Evolutionary conservation across 2,329 filamentous ascomycete genomes (phyloP), one percentile per base, ranked within the genome.

Genomic region (Paraphaeosphaeria sporulosa): DNA sequence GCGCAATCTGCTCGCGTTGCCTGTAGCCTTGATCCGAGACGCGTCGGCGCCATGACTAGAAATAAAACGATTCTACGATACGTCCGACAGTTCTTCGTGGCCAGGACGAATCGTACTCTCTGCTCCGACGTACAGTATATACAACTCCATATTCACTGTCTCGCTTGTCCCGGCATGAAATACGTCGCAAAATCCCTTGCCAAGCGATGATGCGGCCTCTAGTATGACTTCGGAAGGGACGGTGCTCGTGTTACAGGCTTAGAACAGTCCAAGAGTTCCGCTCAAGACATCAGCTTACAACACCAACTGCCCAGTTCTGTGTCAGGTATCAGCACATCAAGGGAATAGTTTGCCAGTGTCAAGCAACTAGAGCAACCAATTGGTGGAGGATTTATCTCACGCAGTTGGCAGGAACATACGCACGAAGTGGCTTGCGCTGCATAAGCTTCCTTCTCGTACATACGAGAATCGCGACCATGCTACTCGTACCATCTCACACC

Each of bases 401-500:
- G 1, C 6, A 17, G 36, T 40, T 13, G 13, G 13, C n/a, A 25
- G 44, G 21, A 25, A 27, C 44, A 25, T 47, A 25, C 21, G 30
- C 25, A 47, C 19, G 44, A 47, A 27, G 44, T 47, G 44, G 44
- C 44, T 46, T 27, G 21, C 21, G 44, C 21, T 9, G 21, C 13
- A 27, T 47, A 47, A 27, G 44, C 44, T 27, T 47, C 44, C 36
- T 40, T 40, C 44, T 47, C 44, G 44, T 25, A 47, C 10, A 27
- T 21, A 17, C 19, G 21, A 47, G 15, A 47, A 47, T 15, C 25
- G 8, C 21, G 23, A 27, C 21, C 13, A 25, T 6, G 15, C 30
- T 23, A 9, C 21, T 47, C 21, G 21, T 17, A 40, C 21, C 3
- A 27, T 23, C 21, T 47, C 25, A 23, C 44, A 47, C 21, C 44